Evolutionary conservation across 140 eudicot genomes (phyloP).

Genomic region (Stevia rebaudiana): DNA sequence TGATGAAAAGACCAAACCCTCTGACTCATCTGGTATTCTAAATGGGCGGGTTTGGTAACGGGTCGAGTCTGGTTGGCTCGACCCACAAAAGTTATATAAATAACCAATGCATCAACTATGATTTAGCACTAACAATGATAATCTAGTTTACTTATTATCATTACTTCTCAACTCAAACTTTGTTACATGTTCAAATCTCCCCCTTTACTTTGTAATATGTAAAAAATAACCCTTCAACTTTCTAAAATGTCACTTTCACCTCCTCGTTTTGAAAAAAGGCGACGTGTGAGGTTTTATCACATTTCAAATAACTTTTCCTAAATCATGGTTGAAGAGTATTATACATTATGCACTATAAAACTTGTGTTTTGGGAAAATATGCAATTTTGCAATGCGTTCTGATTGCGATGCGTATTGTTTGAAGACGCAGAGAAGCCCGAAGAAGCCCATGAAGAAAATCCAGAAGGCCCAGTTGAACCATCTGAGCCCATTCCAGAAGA

Average conservation of each 20-base stretch:
- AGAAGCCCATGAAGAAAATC: slow-evolving; percentile 34
- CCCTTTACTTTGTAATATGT: too few relatives aligned
- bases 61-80: neutral
- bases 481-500: slow-evolving; percentile 42
- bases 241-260: too few relatives aligned
- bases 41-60: neutral
- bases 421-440: slow-evolving; percentile 22
- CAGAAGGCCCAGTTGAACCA: neutral
- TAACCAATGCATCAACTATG: neutral
- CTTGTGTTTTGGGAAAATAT: too few relatives aligned
- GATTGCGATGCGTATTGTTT: neutral
- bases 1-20: slow-evolving; percentile 47
- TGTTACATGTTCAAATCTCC: too few relatives aligned
- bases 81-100: neutral
- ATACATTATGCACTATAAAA: too few relatives aligned
- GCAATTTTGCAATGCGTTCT: neutral
- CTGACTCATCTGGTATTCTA: slow-evolving; percentile 28
- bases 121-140: neutral
- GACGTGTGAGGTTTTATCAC: too few relatives aligned
- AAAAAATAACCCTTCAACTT: too few relatives aligned
- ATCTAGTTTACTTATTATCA: too few relatives aligned
- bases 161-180: too few relatives aligned
- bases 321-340: too few relatives aligned
- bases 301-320: too few relatives aligned
- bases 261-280: too few relatives aligned